Conservation (phyloP, 1,284 basidiomycete genomes). For the Earliella scabrosa region DNA sequence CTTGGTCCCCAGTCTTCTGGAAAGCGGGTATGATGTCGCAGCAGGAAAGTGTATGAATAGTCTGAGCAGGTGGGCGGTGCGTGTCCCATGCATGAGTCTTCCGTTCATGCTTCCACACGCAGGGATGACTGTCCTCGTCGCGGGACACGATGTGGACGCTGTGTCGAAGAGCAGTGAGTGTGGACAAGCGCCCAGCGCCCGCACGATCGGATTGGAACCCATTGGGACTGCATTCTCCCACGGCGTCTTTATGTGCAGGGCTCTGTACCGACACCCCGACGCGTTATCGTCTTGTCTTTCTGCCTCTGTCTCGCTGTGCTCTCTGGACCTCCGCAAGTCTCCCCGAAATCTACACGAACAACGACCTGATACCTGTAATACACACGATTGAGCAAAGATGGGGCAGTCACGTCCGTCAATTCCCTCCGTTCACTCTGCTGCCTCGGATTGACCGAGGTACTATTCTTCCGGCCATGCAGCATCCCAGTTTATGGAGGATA, state of each 20-base stretch:
- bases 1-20: constrained; percentile 16
- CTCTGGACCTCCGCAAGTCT: neutral
- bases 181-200: constrained; percentile 21
- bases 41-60: constrained; percentile 13
- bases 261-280: constrained; percentile 3
- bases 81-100: constrained; percentile 7
- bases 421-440: constrained; percentile 4
- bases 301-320: neutral
- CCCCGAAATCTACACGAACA: neutral
- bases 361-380: neutral
- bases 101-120: constrained; percentile 16
- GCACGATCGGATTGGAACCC: no score
- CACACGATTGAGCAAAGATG: constrained; percentile 44
- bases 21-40: constrained; percentile 12
- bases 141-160: constrained; percentile 8
- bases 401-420: constrained; percentile 75
- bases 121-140: constrained; percentile 23
- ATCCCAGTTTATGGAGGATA: constrained; percentile 93
- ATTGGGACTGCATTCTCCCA: constrained; percentile 21
- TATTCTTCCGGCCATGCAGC: constrained; percentile 46
- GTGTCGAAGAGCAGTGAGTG: constrained; percentile 14
- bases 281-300: constrained; percentile 17
- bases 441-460: constrained; percentile 10
- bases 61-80: constrained; percentile 16
- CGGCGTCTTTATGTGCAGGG: constrained; percentile 22